Evolutionary conservation across 192 early-diverging fungal species (phyloP).

Genomic region (Phlyctochytrium arcticum): DNA sequence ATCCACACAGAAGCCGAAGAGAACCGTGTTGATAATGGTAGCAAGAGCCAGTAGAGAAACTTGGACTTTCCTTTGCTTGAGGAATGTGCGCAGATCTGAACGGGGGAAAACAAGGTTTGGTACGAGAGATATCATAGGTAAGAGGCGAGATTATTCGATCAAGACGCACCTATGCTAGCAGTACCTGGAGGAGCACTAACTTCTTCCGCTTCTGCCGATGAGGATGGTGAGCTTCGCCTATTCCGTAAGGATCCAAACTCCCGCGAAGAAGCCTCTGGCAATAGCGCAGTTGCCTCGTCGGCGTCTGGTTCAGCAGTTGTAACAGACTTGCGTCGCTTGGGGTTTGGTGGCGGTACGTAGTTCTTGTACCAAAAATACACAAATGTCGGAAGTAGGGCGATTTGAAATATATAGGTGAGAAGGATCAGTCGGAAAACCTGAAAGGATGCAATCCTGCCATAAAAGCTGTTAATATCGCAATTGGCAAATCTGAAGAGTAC

Average conservation of each 20-base stretch:
- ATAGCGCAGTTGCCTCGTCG: conserved; percentile 8
- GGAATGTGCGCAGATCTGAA: conserved; percentile 2
- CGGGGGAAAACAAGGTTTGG: too few species aligned
- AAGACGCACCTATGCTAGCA: neutral
- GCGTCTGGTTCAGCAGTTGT: neutral
- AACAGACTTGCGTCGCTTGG: neutral
- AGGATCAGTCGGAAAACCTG: conserved; percentile 12
- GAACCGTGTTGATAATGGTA: conserved; percentile 5
- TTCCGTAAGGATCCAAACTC: neutral
- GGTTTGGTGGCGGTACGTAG: neutral
- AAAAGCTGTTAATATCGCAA: neutral
- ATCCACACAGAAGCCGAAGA: conserved; percentile 23
- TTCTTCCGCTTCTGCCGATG: too few species aligned
- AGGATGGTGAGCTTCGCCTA: conserved; percentile 1
- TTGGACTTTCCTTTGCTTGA: conserved; percentile 5
- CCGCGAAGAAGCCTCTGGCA: conserved; percentile 6
- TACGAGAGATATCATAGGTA: too few species aligned
- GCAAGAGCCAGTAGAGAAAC: neutral
- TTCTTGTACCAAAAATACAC: conserved; percentile 19
- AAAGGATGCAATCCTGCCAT: conserved; percentile 11
- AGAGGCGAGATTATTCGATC: too few species aligned
- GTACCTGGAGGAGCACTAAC: neutral
- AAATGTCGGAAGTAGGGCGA: conserved; percentile 15
- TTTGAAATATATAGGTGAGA: conserved; percentile 19
- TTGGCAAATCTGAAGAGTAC: neutral